Evolutionary conservation across 805 yeast genomes (phyloP).

Genomic region (Huiozyma naganishii): DNA sequence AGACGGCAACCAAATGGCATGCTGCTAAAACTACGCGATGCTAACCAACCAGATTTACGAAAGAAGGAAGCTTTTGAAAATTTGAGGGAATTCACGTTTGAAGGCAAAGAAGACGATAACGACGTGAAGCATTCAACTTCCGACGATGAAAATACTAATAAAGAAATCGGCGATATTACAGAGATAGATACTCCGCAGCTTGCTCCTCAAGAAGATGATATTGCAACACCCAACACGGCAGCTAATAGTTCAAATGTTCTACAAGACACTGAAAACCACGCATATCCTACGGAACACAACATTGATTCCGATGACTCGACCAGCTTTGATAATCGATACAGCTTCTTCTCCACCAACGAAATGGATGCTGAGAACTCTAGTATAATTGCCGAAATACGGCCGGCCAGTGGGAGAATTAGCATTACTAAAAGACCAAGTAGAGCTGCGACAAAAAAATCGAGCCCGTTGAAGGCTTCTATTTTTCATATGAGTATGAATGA

Average conservation of each 20-base stretch:
- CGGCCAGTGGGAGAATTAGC: constrained; percentile 27
- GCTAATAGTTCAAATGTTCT: no score
- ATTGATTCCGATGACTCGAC: no score
- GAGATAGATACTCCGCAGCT: not conserved
- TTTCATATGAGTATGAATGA: not conserved
- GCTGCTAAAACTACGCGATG: not conserved
- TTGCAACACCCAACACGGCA: not conserved
- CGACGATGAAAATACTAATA: not conserved
- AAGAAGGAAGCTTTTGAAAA: constrained; percentile 43
- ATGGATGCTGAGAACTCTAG: no score
- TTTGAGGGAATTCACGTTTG: constrained; percentile 36
- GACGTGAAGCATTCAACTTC: not conserved
- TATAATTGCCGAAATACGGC: constrained; percentile 7
- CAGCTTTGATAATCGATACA: no score
- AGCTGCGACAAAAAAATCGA: not conserved
- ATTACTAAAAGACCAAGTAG: constrained; percentile 11
- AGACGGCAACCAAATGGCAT: not conserved
- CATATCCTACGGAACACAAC: no score
- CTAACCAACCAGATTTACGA: constrained; percentile 20
- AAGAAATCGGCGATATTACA: not conserved
- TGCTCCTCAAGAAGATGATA: constrained; percentile 5
- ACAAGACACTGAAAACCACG: no score
- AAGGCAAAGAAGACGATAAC: constrained; percentile 6
- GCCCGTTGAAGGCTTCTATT: not conserved
- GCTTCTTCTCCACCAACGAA: no score